These are phyloP conservation scores for Paxillus ammoniavirescens DNA, from an alignment of 768 basidiomycete species.

Conservation along the genomic window DNA sequence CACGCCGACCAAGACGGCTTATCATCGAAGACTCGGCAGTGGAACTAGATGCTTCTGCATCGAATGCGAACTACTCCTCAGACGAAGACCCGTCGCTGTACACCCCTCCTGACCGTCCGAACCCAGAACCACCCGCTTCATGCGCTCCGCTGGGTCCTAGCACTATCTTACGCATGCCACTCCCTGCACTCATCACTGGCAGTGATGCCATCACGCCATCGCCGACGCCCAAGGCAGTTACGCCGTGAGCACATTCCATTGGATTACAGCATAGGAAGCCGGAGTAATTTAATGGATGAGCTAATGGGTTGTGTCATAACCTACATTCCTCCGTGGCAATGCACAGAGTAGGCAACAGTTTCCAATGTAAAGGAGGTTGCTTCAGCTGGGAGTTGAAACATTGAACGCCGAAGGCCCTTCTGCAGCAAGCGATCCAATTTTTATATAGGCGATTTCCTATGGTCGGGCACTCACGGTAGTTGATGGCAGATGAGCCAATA, in stretches of 20 bases:
- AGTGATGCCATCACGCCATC: slow-evolving; percentile 48
- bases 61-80: slow-evolving; percentile 10
- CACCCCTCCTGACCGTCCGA: slow-evolving; percentile 54
- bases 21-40: slow-evolving; percentile 5
- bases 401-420: too few relatives aligned
- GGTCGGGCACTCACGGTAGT: too few relatives aligned
- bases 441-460: too few relatives aligned
- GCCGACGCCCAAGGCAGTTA: slow-evolving; percentile 29
- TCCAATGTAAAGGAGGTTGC: too few relatives aligned
- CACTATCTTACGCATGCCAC: slow-evolving; percentile 33
- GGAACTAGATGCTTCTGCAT: background rate
- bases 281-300: too few relatives aligned
- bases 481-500: slow-evolving; percentile 23
- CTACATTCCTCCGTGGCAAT: too few relatives aligned
- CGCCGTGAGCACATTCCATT: slow-evolving; percentile 7
- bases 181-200: slow-evolving; percentile 41
- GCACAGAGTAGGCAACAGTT: too few relatives aligned
- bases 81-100: slow-evolving; percentile 32
- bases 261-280: too few relatives aligned
- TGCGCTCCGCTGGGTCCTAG: slow-evolving; percentile 43
- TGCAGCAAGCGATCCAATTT: too few relatives aligned
- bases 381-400: too few relatives aligned
- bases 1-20: slow-evolving; percentile 23
- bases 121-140: slow-evolving; percentile 55
- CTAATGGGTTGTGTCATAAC: background rate